Evolutionary conservation across 2,329 filamentous ascomycete genomes (phyloP).

Genomic region (Fusarium musae): DNA sequence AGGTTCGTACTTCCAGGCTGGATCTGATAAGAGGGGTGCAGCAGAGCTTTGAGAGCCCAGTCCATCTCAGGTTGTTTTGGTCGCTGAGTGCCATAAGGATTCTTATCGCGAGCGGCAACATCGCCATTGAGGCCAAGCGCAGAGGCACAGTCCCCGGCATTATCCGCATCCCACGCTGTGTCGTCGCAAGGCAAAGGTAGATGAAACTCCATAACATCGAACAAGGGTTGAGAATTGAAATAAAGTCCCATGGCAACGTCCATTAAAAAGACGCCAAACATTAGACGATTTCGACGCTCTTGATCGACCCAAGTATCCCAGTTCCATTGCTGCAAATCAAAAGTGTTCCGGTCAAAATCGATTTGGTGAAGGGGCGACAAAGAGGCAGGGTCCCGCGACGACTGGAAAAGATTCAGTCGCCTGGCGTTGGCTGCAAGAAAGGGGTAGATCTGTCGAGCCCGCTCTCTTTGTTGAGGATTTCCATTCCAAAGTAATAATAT

Average conservation of each 20-base stretch:
- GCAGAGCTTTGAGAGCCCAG: conserved; percentile 68
- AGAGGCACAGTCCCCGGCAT: conserved; percentile 68
- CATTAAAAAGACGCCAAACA: conserved; percentile 72
- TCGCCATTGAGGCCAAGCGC: conserved; percentile 72
- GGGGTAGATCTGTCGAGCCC: conserved; percentile 69
- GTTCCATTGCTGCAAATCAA: conserved; percentile 66
- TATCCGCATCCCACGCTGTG: conserved; percentile 76
- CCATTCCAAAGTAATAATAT: conserved; percentile 77
- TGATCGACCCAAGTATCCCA: conserved; percentile 77
- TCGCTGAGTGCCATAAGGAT: conserved; percentile 70
- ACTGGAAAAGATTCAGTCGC: conserved; percentile 65
- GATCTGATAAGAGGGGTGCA: conserved; percentile 68
- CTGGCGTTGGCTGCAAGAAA: conserved; percentile 67
- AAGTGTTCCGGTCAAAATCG: conserved; percentile 57
- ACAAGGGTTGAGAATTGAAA: conserved; percentile 73
- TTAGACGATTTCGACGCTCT: conserved; percentile 72
- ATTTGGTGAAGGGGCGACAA: conserved; percentile 72
- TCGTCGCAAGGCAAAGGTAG: conserved; percentile 79
- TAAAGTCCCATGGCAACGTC: conserved; percentile 75
- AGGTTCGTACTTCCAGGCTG: conserved; percentile 75
- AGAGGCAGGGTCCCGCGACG: conserved; percentile 59
- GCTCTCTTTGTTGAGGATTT: conserved; percentile 71
- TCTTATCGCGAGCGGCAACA: conserved; percentile 63
- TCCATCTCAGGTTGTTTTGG: conserved; percentile 73
- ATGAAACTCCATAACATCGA: conserved; percentile 72